Base-by-base conservation (phyloP, 164 flowering plant species). In the Liquidambar formosana region DNA sequence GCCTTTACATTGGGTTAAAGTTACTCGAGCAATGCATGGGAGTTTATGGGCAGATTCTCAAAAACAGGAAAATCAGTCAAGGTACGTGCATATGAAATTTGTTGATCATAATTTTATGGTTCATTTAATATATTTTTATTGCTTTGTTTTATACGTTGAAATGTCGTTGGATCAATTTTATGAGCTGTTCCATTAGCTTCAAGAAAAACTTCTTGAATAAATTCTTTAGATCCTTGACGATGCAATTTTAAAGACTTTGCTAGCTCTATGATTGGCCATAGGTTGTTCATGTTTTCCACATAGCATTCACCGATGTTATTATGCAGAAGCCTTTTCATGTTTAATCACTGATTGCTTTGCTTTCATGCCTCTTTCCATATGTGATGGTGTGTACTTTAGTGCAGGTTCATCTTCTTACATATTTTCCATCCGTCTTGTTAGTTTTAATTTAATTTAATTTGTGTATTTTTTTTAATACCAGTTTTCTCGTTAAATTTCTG, bases 1-100 rank as follows among this genome's bases (percentile, higher is more conserved):
- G 76, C 97, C 99, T 21, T 80, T 95, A 56, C 99, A 95, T 67
- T 95, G 99, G 99, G 93, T 85, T 46, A 95, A 95, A 83, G 97
- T 95, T 68, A 90, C 97, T 72, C 82, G 98, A 71, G 99, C 98
- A 68, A 68, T 89, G 87, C 93, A 95, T 78, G 98, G 98, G 65
- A 93, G 99, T 75, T 78, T 95, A 66, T 95, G 98, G 98, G 99
- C 93, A 72, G 98, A 93, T 81, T 73, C 92, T 53, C 89, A 78
- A 25, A 82, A 85, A 60, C 93, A 87, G 70, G 99, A 89, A 68
- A 80, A 79, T 73, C 84, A 82, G 33, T 63, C 93, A 73, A 88
- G 89, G 99, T 90, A 71, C 63, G 79, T 62, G 46, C 21, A 66
- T 77, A 19, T 41, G 26, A 49, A 64, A 25, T 18, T 16, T 58